Base-by-base conservation (phyloP, 495 filamentous ascomycete genomes). In the Pseudotulostoma volvatum region DNA sequence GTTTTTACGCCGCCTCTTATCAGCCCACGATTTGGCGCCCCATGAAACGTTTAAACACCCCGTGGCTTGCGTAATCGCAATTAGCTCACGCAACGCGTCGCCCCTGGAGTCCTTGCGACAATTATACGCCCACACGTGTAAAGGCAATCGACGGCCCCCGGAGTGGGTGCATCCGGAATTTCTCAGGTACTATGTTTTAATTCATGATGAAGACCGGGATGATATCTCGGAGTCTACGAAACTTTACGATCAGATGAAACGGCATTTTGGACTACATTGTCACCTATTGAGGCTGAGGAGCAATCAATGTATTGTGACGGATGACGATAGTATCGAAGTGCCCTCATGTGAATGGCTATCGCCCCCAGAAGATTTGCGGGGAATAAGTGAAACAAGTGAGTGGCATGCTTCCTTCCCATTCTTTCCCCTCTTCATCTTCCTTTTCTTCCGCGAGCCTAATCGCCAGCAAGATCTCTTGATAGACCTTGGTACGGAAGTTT, bases 231-330 rank as follows among this genome's bases (percentile, higher is more conserved):
- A 85, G 54, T 92, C 78, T 21, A 92, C 81, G 52, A 71, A 70
- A 32, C 65, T 95, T 16, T 97, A 90, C 51, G 88, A 96, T 44
- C 81, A 93, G 53, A 97, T 97, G 90, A 96, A 96, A 58, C 73
- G 87, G 18, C 84, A 93, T 55, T 88, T 96, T 47, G 90, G 90
- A 3, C 62, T 97, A 15, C 86, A 96, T 55, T 97, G 90, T 54
- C 90, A 96, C 56, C 68, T 97, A 2, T 68, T 97, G 3, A 64
- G 90, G 30, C 62, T 97, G 16, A 72, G 88, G 46, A 85, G 81
- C 47, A 78, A 76, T 39, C 79, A 83, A 47, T 90, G 85, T 57
- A 75, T 85, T 13, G 77, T 84, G 28, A 85, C 84, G 0, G 92
- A 96, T 59, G 90, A 95, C 57, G 92, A 96, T 45, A 86, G 81